Percentiles rank a stretch among this genome's conserved stretches.
Evolutionary conservation across 306 rosid species (phyloP).

Genomic region (Pueraria montana): DNA sequence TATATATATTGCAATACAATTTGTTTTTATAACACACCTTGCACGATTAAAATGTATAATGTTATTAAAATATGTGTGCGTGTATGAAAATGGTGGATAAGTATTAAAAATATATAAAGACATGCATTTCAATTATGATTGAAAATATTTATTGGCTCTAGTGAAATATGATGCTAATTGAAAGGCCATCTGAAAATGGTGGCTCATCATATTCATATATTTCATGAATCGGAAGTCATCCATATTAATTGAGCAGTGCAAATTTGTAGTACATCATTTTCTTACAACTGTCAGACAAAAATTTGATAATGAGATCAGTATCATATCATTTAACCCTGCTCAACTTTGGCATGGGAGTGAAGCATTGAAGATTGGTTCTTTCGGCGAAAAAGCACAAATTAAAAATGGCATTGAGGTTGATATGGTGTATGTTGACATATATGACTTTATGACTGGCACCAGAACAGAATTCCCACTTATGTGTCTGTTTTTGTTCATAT

Average conservation of each 20-base stretch:
- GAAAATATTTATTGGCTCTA: neutral
- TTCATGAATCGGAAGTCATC: no score
- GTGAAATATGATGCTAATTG: neutral
- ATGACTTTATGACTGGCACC: neutral
- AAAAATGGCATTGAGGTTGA: no score
- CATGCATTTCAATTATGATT: neutral
- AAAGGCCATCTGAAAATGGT: neutral
- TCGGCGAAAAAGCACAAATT: neutral
- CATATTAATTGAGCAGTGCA: neutral
- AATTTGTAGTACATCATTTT: neutral
- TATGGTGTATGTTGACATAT: neutral
- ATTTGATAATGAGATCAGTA: neutral
- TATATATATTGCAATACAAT: no score
- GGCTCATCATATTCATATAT: neutral
- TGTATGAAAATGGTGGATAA: neutral
- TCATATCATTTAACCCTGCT: neutral
- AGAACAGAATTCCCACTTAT: neutral
- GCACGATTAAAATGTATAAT: no score
- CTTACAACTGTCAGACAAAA: neutral
- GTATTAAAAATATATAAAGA: neutral
- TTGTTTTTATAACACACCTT: no score
- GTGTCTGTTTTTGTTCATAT: neutral
- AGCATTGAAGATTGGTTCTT: neutral
- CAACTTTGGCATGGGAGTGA: neutral
- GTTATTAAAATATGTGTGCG: neutral